Evolutionary conservation across 2,329 filamentous ascomycete genomes (phyloP).

Genomic region (Aureobasidium melanogenum): DNA sequence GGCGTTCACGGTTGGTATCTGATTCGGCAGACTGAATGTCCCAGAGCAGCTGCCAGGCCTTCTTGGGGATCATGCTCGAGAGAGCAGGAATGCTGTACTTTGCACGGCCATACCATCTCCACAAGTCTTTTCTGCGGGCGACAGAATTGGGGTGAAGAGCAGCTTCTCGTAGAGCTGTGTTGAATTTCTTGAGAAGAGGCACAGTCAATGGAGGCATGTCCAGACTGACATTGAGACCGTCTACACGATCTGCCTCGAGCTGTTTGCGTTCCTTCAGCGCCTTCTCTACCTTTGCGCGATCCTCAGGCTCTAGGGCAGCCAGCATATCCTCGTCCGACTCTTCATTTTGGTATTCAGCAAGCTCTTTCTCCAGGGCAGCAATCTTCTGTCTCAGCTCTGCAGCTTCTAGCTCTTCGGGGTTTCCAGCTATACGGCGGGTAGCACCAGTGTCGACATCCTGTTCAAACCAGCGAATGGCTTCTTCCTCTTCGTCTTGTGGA

Average conservation of each 20-base stretch:
- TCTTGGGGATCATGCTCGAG: constrained; percentile 18
- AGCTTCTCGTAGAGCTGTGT: constrained; percentile 8
- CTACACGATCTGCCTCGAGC: background rate
- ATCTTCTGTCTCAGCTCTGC: constrained; percentile 15
- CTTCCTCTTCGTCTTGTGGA: constrained; percentile 2
- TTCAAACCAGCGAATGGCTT: constrained; percentile 15
- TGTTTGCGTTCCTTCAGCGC: constrained; percentile 9
- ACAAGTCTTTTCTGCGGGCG: constrained; percentile 17
- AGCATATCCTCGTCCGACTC: constrained; percentile 14
- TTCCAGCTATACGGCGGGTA: constrained; percentile 10
- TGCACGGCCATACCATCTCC: constrained; percentile 24
- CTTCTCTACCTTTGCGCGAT: constrained; percentile 12
- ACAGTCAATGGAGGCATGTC: constrained; percentile 9
- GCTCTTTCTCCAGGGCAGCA: constrained; percentile 14
- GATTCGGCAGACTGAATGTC: constrained; percentile 17
- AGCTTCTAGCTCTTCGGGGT: constrained; percentile 15
- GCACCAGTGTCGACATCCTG: constrained; percentile 16
- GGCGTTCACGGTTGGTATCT: constrained; percentile 16
- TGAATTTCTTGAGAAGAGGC: constrained; percentile 14
- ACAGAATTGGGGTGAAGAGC: constrained; percentile 1
- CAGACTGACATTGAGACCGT: constrained; percentile 12
- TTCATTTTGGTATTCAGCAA: constrained; percentile 12
- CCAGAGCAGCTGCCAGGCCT: constrained; percentile 30
- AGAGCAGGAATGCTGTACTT: constrained; percentile 18
- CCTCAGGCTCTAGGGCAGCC: constrained; percentile 11